Conservation (phyloP, 1,139 yeast genomes). For the Insectozyma bohioensis region DNA sequence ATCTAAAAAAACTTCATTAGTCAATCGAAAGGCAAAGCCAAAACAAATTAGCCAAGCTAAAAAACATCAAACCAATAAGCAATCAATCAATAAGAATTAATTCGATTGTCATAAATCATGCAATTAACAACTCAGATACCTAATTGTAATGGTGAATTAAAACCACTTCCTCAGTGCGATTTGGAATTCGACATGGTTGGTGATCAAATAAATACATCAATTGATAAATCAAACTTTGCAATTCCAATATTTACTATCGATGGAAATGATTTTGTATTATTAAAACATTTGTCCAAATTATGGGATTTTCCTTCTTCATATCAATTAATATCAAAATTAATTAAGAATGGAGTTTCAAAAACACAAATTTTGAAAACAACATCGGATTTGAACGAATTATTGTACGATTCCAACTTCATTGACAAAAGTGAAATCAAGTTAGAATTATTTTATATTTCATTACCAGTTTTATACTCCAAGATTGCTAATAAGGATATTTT, state of each 20-base stretch:
- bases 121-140: too few relatives aligned
- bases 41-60: too few relatives aligned
- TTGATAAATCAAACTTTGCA: conserved; percentile 10
- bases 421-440: conserved; percentile 18
- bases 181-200: too few relatives aligned
- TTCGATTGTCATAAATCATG: too few relatives aligned
- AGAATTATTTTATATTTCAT: conserved; percentile 30
- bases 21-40: too few relatives aligned
- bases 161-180: too few relatives aligned
- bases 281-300: conserved; percentile 31
- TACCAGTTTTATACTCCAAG: conserved; percentile 19
- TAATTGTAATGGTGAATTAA: too few relatives aligned
- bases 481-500: conserved; percentile 17
- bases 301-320: conserved; percentile 48
- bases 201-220: too few relatives aligned
- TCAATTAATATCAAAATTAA: conserved; percentile 32
- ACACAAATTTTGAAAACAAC: conserved; percentile 23
- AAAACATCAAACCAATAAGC: neutral
- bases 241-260: conserved; percentile 12
- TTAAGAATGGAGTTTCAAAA: conserved; percentile 24
- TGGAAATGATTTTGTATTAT: conserved; percentile 22
- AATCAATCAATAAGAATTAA: too few relatives aligned
- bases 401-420: conserved; percentile 24
- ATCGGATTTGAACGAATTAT: conserved; percentile 21
- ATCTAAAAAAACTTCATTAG: too few relatives aligned